Evolutionary conservation across 2,329 filamentous ascomycete species (phyloP).

Genomic region (Onygena corvina): DNA sequence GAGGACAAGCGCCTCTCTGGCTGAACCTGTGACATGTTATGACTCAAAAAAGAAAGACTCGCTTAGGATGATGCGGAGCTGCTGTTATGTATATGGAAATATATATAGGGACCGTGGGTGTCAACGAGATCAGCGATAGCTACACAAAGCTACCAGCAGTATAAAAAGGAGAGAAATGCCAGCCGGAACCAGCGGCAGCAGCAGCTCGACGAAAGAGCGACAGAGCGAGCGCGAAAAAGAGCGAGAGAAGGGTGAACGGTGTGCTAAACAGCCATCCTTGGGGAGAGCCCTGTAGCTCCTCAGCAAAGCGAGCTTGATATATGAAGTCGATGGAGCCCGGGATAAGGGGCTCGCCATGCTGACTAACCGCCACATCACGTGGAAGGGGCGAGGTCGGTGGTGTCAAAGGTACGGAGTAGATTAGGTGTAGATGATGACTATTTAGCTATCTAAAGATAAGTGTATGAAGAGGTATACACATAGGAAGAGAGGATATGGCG

Average conservation of each 20-base stretch:
- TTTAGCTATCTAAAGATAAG: no score
- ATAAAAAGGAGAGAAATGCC: not conserved
- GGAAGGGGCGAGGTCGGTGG: no score
- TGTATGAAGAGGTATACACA: no score
- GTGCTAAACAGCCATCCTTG: not conserved
- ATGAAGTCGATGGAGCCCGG: no score
- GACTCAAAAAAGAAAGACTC: not conserved
- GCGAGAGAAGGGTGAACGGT: no score
- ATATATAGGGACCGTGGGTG: not conserved
- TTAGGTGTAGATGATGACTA: no score
- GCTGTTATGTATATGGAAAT: not conserved
- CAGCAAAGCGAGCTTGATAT: no score
- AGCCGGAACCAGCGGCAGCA: conserved; percentile 5
- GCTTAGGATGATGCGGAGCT: not conserved
- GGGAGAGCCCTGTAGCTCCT: no score
- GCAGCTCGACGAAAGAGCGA: not conserved
- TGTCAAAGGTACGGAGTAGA: no score
- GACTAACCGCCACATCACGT: conserved; percentile 5
- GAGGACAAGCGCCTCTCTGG: not conserved
- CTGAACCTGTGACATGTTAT: not conserved
- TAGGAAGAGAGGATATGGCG: no score
- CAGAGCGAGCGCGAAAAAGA: not conserved
- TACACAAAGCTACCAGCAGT: not conserved
- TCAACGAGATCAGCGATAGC: not conserved
- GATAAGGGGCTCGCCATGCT: conserved; percentile 4